Evolutionary conservation across 371 early-diverging fungal species (phyloP).

Genomic region (Mucor circinelloides): DNA sequence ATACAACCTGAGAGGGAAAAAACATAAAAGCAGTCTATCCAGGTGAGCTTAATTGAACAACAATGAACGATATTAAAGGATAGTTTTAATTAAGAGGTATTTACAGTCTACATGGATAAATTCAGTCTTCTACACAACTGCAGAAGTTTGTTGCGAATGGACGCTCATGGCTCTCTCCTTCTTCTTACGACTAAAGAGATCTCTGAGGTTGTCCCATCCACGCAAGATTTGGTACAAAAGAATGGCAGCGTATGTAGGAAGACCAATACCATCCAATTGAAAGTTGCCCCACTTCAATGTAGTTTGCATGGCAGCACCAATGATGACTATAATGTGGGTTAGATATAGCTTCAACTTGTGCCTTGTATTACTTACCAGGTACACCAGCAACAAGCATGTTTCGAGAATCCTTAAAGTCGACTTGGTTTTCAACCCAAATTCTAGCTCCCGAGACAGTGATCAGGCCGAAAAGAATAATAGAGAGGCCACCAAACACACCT

Average conservation of each 20-base stretch:
- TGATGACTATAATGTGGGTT: slow-evolving; percentile 18
- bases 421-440: slow-evolving; percentile 59
- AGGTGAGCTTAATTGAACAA: neutral
- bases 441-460: slow-evolving; percentile 64
- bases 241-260: slow-evolving; percentile 42
- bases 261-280: slow-evolving; percentile 49
- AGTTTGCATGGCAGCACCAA: slow-evolving; percentile 52
- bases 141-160: slow-evolving; percentile 1
- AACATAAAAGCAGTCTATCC: neutral
- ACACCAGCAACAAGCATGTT: slow-evolving; percentile 60
- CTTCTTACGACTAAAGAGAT: slow-evolving; percentile 14
- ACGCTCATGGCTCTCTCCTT: slow-evolving; percentile 5
- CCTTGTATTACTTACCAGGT: slow-evolving; percentile 16
- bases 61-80: neutral
- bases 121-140: neutral
- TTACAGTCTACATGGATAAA: slow-evolving; percentile 11
- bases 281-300: slow-evolving; percentile 46
- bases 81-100: neutral
- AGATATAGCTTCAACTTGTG: neutral
- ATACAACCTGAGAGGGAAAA: neutral
- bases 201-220: slow-evolving; percentile 26
- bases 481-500: slow-evolving; percentile 62
- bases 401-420: slow-evolving; percentile 56
- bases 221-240: slow-evolving; percentile 42
- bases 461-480: slow-evolving; percentile 57